Conservation (phyloP, 2,329 filamentous ascomycete species). For the Lasiodiplodia theobromae region DNA sequence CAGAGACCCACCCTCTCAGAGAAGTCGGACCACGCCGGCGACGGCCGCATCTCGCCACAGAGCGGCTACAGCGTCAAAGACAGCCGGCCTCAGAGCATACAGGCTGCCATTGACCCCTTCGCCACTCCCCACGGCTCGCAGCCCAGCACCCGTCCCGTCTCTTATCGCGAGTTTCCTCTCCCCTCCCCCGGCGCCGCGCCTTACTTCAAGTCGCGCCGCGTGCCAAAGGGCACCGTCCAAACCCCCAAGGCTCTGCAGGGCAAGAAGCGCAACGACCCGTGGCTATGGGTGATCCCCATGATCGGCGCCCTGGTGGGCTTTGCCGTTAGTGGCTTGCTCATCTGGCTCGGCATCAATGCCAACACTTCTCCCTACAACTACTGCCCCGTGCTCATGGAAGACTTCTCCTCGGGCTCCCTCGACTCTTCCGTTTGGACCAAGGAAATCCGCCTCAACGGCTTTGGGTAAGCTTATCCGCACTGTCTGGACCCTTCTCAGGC, state of each 20-base stretch:
- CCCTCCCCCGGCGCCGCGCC: constrained; percentile 12
- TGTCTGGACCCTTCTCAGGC: neutral
- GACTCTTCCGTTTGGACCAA: constrained; percentile 54
- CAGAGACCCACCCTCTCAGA: constrained; percentile 14
- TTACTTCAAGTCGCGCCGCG: constrained; percentile 19
- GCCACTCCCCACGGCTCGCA: constrained; percentile 9
- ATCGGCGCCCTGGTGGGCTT: constrained; percentile 15
- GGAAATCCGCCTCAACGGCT: constrained; percentile 54
- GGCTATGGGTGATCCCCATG: constrained; percentile 27
- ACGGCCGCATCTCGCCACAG: neutral
- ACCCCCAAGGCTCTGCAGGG: constrained; percentile 18
- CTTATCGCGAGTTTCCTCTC: constrained; percentile 1
- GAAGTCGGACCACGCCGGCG: neutral
- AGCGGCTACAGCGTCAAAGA: constrained; percentile 1
- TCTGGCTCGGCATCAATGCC: constrained; percentile 2
- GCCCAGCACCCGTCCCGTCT: neutral
- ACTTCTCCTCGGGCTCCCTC: constrained; percentile 26
- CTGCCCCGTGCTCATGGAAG: constrained; percentile 21
- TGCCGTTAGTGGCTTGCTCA: constrained; percentile 9
- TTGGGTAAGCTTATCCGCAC: constrained; percentile 35
- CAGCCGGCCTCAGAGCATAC: neutral
- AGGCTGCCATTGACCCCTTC: constrained; percentile 9
- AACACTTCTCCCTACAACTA: constrained; percentile 16
- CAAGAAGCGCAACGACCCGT: constrained; percentile 17
- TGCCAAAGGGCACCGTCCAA: constrained; percentile 18